These are phyloP conservation scores for Tolypocladium album DNA, from an alignment of 2,329 filamentous ascomycete species.

Conservation along the genomic window DNA sequence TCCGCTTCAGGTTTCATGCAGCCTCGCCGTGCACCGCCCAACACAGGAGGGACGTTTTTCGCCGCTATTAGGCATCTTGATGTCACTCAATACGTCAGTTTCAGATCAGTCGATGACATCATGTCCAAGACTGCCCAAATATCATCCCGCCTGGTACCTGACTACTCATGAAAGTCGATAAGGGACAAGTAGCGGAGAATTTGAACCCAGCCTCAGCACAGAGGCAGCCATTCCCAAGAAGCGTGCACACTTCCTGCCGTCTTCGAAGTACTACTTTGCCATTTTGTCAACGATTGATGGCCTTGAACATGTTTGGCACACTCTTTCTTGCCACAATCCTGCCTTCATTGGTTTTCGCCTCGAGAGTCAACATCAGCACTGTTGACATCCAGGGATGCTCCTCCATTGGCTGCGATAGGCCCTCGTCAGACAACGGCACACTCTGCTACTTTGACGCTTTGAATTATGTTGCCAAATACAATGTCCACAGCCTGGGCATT, in stretches of 20 bases:
- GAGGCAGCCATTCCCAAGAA: background rate
- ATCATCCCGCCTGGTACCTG: too few species aligned
- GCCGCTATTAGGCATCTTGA: background rate
- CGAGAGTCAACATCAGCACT: background rate
- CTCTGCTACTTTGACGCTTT: background rate
- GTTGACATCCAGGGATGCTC: background rate
- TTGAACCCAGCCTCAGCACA: too few species aligned
- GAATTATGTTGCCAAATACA: background rate
- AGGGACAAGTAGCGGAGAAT: too few species aligned
- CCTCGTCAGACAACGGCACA: background rate
- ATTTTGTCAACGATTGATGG: background rate
- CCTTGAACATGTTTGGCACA: background rate
- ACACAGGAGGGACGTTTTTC: background rate
- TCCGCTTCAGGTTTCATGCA: background rate
- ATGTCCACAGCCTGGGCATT: background rate
- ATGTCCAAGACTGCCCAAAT: too few species aligned
- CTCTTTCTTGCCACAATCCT: background rate
- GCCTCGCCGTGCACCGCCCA: background rate
- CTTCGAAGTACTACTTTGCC: too few species aligned
- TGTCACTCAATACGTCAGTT: background rate
- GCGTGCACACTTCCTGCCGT: too few species aligned
- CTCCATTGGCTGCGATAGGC: background rate
- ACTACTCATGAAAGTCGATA: too few species aligned
- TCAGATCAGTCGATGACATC: background rate
- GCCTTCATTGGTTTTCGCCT: background rate